These are phyloP conservation scores for Lactuca saligna DNA, from an alignment of 129 eudicot species.

Conservation along the genomic window DNA sequence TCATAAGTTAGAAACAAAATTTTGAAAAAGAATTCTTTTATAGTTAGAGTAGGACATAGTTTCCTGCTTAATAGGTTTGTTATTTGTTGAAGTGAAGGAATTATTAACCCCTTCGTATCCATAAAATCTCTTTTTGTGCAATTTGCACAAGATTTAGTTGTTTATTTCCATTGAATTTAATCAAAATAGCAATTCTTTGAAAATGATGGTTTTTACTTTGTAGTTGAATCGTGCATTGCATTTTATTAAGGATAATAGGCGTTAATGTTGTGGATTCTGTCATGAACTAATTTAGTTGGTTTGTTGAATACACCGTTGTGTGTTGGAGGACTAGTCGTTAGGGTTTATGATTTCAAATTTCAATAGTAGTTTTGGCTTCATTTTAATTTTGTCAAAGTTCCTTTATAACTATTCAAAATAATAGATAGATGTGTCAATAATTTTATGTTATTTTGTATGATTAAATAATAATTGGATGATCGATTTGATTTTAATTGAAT, in stretches of 20 bases:
- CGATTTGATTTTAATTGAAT: too few species aligned
- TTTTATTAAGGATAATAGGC: too few species aligned
- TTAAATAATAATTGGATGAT: too few species aligned
- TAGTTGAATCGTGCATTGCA: background rate
- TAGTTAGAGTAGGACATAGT: conserved; percentile 22
- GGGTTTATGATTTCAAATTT: too few species aligned
- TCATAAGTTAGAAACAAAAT: conserved; percentile 9
- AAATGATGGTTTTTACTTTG: background rate
- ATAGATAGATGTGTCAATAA: too few species aligned
- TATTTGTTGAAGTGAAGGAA: conserved; percentile 24
- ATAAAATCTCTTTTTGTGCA: conserved; percentile 9
- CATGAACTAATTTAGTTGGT: too few species aligned
- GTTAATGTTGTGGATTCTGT: too few species aligned
- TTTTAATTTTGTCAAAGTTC: too few species aligned
- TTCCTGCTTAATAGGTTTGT: conserved; percentile 24
- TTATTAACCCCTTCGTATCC: conserved; percentile 26
- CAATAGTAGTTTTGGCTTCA: too few species aligned
- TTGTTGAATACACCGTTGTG: background rate
- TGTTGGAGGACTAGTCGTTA: too few species aligned
- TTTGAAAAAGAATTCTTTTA: background rate
- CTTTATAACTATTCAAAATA: too few species aligned
- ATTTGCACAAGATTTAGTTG: conserved; percentile 6
- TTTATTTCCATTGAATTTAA: conserved; percentile 10
- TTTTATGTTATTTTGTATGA: too few species aligned
- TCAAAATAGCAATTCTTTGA: conserved; percentile 7